A percentile compares a stretch with the other conserved stretches of the same genome.
Conservation (phyloP, 768 basidiomycete species). For the Hygrocybe coccinea region DNA sequence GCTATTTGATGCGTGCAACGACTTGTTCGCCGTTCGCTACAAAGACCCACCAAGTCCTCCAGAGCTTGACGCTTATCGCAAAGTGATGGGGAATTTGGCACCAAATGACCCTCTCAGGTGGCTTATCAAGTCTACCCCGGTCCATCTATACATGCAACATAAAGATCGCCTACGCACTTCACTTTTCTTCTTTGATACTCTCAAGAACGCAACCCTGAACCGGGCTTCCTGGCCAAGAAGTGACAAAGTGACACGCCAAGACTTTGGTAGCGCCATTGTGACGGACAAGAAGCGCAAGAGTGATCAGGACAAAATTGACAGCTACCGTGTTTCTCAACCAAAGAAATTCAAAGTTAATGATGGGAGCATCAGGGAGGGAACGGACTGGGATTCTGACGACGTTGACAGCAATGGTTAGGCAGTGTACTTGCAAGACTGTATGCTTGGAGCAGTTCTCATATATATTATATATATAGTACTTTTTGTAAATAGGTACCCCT, state of each 20-base stretch:
- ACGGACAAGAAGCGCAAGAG: not conserved
- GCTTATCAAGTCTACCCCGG: not conserved
- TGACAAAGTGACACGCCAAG: conserved; percentile 1
- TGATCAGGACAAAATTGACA: not conserved
- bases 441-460: no score
- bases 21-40: not conserved
- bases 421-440: no score
- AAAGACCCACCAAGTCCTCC: not conserved
- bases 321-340: not conserved
- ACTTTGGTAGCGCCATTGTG: not conserved
- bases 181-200: not conserved
- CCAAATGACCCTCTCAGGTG: no score
- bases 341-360: not conserved
- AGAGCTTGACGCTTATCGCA: not conserved
- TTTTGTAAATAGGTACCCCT: no score
- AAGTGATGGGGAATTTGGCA: not conserved
- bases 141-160: not conserved
- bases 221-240: not conserved
- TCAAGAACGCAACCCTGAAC: not conserved
- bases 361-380: no score
- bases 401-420: no score
- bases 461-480: no score
- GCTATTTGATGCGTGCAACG: not conserved
- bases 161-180: not conserved
- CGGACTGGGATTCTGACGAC: no score